phyloP scores from a whole-genome alignment of 495 filamentous ascomycete genomes.

The Rostrohypoxylon terebratum region DNA sequence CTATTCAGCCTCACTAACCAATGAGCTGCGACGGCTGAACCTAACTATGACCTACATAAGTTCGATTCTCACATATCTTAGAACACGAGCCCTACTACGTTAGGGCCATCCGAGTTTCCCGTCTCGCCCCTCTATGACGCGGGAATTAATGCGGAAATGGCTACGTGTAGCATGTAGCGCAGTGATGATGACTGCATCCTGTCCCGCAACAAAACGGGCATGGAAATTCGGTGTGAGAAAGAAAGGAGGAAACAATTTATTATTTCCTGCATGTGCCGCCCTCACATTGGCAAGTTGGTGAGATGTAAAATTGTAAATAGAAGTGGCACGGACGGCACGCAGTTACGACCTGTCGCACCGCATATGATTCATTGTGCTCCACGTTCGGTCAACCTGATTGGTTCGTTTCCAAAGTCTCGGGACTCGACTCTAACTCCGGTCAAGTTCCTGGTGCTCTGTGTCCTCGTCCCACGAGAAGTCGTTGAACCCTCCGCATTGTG shows the following conservation, averaged over 20 bases:
- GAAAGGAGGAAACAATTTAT: background rate
- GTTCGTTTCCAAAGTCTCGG: constrained; percentile 35
- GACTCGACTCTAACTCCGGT: constrained; percentile 24
- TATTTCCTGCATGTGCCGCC: background rate
- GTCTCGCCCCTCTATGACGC: constrained; percentile 20
- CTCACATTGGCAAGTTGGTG: constrained; percentile 13
- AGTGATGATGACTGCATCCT: constrained; percentile 3
- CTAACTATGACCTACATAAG: constrained; percentile 9
- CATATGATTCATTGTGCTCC: constrained; percentile 20
- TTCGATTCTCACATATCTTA: constrained; percentile 25
- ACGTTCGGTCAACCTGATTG: constrained; percentile 28
- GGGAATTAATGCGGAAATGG: constrained; percentile 15
- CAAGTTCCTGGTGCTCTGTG: constrained; percentile 33
- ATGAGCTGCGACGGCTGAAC: background rate
- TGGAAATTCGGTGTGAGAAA: constrained; percentile 35
- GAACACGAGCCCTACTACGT: constrained; percentile 38
- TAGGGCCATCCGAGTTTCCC: constrained; percentile 13
- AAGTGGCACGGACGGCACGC: constrained; percentile 13
- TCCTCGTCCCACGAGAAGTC: constrained; percentile 9
- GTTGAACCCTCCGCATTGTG: constrained; percentile 19
- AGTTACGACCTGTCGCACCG: constrained; percentile 23
- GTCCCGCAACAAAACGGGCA: background rate
- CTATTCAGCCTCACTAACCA: constrained; percentile 39
- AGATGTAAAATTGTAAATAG: constrained; percentile 31
- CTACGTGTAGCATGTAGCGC: constrained; percentile 19